phyloP scores from a whole-genome alignment of 805 yeast species.

The Pichia deserticola region DNA sequence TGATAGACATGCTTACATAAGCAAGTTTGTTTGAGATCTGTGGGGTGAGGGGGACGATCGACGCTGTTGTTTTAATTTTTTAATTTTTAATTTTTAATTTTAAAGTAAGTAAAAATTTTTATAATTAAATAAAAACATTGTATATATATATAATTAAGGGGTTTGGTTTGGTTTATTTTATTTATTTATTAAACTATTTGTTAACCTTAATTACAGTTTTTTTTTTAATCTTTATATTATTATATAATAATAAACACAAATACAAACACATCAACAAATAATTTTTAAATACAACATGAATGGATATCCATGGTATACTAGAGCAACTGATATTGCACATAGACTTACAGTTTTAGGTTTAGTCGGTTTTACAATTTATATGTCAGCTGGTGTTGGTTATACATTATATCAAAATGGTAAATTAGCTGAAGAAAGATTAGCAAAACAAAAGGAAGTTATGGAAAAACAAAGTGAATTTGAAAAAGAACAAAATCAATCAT shows the following conservation, averaged over 20 bases:
- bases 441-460: constrained; percentile 23
- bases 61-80: neutral
- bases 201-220: neutral
- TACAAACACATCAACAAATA: neutral
- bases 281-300: constrained; percentile 2
- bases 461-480: constrained; percentile 21
- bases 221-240: neutral
- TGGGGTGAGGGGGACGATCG: constrained; percentile 3
- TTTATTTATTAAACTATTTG: no score
- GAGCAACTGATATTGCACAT: constrained; percentile 63
- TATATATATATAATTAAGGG: no score
- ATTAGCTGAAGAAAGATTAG: constrained; percentile 39
- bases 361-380: constrained; percentile 45
- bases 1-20: neutral
- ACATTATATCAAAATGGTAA: constrained; percentile 47
- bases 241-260: neutral
- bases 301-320: constrained; percentile 65
- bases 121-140: no score
- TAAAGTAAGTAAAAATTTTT: no score
- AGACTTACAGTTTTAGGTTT: constrained; percentile 63
- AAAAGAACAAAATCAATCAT: constrained; percentile 11
- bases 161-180: no score
- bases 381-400: constrained; percentile 45
- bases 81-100: no score
- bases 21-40: neutral